A percentile compares a stretch with the other conserved stretches of the same genome.
Evolutionary conservation across 805 yeast genomes (phyloP).

Genomic region (Dipodascopsis tothii): DNA sequence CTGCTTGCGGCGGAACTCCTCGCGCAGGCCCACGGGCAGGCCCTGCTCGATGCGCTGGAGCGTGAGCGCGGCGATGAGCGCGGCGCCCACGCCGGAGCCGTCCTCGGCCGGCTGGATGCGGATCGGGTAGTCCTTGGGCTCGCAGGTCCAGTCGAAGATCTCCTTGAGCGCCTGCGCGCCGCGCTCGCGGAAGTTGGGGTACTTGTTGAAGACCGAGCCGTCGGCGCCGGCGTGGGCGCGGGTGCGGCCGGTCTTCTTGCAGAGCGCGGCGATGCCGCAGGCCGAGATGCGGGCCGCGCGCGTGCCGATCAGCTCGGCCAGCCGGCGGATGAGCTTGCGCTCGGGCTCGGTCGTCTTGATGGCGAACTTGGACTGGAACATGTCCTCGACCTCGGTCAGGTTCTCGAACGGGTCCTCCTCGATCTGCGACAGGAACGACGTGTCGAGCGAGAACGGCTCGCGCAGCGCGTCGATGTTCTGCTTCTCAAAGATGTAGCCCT

Average conservation of each 20-base stretch:
- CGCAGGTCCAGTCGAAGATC: conserved; percentile 69
- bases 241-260: conserved; percentile 69
- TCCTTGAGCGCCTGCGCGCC: conserved; percentile 85
- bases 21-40: conserved; percentile 14
- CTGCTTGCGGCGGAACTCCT: no score
- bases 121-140: conserved; percentile 64
- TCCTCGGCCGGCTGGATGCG: conserved; percentile 88
- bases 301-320: conserved; percentile 82
- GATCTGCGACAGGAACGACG: conserved; percentile 77
- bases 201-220: conserved; percentile 90
- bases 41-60: conserved; percentile 46
- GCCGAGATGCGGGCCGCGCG: conserved; percentile 88
- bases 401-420: conserved; percentile 88
- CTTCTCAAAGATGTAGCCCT: conserved; percentile 57
- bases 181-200: conserved; percentile 84
- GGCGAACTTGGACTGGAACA: conserved; percentile 53
- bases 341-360: conserved; percentile 67
- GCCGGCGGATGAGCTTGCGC: conserved; percentile 70
- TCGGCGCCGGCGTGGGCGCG: conserved; percentile 87
- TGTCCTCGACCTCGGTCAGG: conserved; percentile 61
- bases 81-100: conserved; percentile 98
- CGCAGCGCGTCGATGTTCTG: conserved; percentile 62
- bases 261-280: conserved; percentile 92
- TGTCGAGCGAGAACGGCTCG: conserved; percentile 68
- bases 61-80: conserved; percentile 92